phyloP scores from a whole-genome alignment of 495 filamentous ascomycete genomes.

The Neurospora sp. region DNA sequence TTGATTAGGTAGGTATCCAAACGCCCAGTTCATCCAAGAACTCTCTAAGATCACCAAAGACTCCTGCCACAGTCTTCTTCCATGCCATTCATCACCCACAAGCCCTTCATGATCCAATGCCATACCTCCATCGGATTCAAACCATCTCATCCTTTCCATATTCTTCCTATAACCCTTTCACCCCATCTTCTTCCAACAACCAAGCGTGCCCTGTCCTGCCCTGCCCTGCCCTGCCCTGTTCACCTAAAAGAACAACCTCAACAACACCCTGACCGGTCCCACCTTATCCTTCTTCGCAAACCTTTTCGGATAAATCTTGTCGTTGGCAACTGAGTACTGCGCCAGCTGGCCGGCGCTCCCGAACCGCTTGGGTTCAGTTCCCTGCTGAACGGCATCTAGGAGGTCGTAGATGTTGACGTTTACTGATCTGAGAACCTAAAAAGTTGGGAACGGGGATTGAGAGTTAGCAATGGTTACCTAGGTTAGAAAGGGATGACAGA shows the following conservation, averaged over 20 bases:
- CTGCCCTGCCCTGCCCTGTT: neutral
- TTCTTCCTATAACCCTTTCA: neutral
- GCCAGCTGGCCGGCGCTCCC: conserved; percentile 13
- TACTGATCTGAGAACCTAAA: too few relatives aligned
- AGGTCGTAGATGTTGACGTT: conserved; percentile 33
- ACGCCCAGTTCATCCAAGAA: neutral
- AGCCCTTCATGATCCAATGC: neutral
- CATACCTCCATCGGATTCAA: neutral
- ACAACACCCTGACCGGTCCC: conserved; percentile 21
- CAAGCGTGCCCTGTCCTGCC: neutral
- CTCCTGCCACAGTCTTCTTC: neutral
- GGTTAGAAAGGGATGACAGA: too few relatives aligned
- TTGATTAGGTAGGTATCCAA: neutral
- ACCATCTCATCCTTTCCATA: neutral
- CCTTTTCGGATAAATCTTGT: conserved; percentile 17
- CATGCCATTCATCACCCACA: neutral
- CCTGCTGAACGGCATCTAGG: conserved; percentile 14
- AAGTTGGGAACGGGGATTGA: too few relatives aligned
- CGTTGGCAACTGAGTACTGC: conserved; percentile 9
- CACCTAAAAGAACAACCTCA: conserved; percentile 2
- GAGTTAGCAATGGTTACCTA: too few relatives aligned
- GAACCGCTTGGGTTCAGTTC: too few relatives aligned
- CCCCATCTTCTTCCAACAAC: neutral
- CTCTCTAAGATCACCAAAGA: neutral
- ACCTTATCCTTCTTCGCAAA: conserved; percentile 6